Base-by-base conservation (phyloP, 164 flowering plant species). In the Chimonanthus salicifolius region DNA sequence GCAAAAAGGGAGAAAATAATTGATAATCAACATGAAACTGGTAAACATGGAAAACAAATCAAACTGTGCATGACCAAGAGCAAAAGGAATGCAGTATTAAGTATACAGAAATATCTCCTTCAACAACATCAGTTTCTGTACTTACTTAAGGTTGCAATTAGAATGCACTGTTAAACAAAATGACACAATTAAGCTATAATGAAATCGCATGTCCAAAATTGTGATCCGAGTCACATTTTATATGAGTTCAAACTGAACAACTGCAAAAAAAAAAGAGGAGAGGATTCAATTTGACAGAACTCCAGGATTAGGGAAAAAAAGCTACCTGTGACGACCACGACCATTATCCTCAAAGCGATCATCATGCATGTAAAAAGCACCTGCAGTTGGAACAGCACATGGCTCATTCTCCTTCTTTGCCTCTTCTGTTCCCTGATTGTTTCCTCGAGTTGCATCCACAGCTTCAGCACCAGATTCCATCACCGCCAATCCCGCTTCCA, bases 321-420 rank as follows among this genome's bases (percentile, higher is more conserved):
- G 3, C 9, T 7, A 92, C 96, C 96, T 92, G 81, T 88, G 80
- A 3, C 94, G 86, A 48, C 95, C 96, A 67, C 86, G 87, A 50
- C 87, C 87, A 82, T 71, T 94, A 72, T 89, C 95, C 65, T 90
- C 72, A 78, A 96, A 96, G 48, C 99, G 78, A 82, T 96, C 98
- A 88, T 96, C 99, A 72, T 96, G 99, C 99, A 96, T 96, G 75
- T 96, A 96, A 78, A 96, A 96, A 4, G 98, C 97, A 47, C 99
- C 99, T 20, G 97, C 97, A 5, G 97, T 94, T 0, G 99, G 99
- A 78, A 96, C 99, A 0, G 97, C 88, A 77, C 80, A 94, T 1
- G 99, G 98, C 81, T 94, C 98, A 63, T 81, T 84, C 79, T 90
- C 96, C 77, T 92, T 89, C 91, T 95, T 90, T 84, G 85, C 94